A percentile compares a stretch with the other conserved stretches of the same genome.
Evolutionary conservation across 1,284 basidiomycete species (phyloP).

Genomic region (Lentinula novae-zelandiae): DNA sequence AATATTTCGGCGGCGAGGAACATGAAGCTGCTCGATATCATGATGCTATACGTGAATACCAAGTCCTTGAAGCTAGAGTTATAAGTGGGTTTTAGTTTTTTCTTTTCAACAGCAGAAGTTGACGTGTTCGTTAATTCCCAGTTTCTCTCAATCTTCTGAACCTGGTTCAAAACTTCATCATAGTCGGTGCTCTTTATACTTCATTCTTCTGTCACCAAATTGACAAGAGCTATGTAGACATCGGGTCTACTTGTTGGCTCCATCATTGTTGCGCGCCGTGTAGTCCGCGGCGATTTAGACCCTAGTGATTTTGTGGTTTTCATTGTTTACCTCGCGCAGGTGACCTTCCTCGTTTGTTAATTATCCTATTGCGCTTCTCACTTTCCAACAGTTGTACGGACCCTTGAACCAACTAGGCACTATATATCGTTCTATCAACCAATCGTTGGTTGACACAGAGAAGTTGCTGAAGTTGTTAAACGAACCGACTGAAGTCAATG

Average conservation of each 20-base stretch:
- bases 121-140: slow-evolving; percentile 22
- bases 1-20: slow-evolving; percentile 81
- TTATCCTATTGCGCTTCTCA: slow-evolving; percentile 9
- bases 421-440: slow-evolving; percentile 71
- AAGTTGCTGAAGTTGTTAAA: slow-evolving; percentile 70
- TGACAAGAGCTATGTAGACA: slow-evolving; percentile 38
- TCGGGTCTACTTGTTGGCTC: slow-evolving; percentile 76
- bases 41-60: slow-evolving; percentile 74
- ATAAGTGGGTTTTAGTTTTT: slow-evolving; percentile 44
- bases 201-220: not conserved
- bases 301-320: slow-evolving; percentile 73
- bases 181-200: slow-evolving; percentile 38
- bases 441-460: slow-evolving; percentile 78
- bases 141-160: slow-evolving; percentile 72
- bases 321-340: slow-evolving; percentile 77
- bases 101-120: not conserved
- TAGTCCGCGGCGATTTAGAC: slow-evolving; percentile 46
- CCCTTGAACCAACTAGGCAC: slow-evolving; percentile 73
- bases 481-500: slow-evolving; percentile 79
- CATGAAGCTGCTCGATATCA: slow-evolving; percentile 76
- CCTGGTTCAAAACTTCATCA: slow-evolving; percentile 77
- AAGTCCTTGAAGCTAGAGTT: slow-evolving; percentile 71
- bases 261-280: slow-evolving; percentile 67
- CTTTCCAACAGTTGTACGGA: slow-evolving; percentile 52
- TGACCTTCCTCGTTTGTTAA: slow-evolving; percentile 23